Evolutionary conservation across 2,329 filamentous ascomycete species (phyloP).

Genomic region (Meredithiella fracta): DNA sequence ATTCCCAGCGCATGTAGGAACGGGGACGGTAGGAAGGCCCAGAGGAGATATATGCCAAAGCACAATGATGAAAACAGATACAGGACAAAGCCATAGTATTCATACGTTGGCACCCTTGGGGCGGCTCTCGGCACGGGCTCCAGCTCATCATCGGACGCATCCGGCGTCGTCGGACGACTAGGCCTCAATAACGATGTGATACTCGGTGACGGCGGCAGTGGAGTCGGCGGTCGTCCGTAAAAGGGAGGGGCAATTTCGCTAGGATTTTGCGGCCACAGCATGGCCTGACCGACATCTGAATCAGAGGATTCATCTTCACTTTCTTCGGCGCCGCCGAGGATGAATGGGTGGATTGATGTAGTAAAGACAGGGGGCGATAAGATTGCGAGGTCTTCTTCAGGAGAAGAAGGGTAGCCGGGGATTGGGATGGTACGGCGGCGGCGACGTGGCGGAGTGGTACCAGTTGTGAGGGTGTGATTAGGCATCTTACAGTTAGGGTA

Average conservation of each 20-base stretch:
- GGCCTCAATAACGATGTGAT: conserved; percentile 81
- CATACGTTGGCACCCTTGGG: conserved; percentile 94
- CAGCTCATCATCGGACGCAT: conserved; percentile 76
- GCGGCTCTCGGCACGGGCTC: conserved; percentile 64
- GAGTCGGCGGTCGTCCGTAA: conserved; percentile 92
- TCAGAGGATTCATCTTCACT: background rate
- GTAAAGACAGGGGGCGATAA: background rate
- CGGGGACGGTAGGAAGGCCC: conserved; percentile 82
- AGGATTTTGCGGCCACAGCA: conserved; percentile 29
- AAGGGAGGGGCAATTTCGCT: conserved; percentile 65
- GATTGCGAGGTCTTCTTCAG: background rate
- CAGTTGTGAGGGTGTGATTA: background rate
- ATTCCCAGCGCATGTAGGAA: conserved; percentile 88
- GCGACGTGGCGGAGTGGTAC: background rate
- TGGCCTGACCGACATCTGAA: conserved; percentile 21
- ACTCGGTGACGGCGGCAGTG: conserved; percentile 79
- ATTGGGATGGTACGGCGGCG: background rate
- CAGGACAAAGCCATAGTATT: conserved; percentile 97
- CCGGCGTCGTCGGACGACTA: conserved; percentile 82
- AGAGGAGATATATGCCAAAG: conserved; percentile 58
- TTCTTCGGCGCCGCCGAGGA: conserved; percentile 2
- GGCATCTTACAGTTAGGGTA: background rate
- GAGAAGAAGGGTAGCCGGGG: background rate
- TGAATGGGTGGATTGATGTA: background rate
- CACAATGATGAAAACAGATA: conserved; percentile 76